These are phyloP conservation scores for Leucoagaricus sp. DNA, from an alignment of 1,284 basidiomycete species.

Conservation along the genomic window DNA sequence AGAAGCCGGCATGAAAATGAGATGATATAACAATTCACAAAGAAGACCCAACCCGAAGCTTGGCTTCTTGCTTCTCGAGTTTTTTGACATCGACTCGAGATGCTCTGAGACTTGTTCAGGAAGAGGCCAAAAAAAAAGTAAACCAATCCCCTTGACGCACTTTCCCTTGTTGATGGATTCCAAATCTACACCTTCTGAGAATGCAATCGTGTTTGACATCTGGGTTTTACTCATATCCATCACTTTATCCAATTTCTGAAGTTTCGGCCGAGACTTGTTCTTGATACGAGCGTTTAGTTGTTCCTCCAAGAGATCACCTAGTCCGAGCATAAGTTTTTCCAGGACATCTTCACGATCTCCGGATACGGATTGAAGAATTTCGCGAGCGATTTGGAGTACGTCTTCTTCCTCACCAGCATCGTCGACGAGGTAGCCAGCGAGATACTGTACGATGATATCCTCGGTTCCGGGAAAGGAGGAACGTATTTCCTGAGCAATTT, in stretches of 20 bases:
- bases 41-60: conserved; percentile 72
- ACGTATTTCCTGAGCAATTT: conserved; percentile 81
- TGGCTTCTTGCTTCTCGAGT: conserved; percentile 98
- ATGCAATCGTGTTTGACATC: conserved; percentile 83
- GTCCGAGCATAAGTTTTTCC: conserved; percentile 65
- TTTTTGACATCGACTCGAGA: conserved; percentile 98
- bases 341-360: conserved; percentile 54
- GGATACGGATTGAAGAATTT: conserved; percentile 77
- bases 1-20: neutral
- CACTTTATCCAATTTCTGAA: conserved; percentile 88
- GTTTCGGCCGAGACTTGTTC: conserved; percentile 57
- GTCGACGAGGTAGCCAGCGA: conserved; percentile 90
- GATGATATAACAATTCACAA: conserved; percentile 16
- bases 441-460: conserved; percentile 91
- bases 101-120: conserved; percentile 51
- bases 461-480: conserved; percentile 85
- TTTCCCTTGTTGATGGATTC: conserved; percentile 95
- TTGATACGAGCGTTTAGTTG: conserved; percentile 59
- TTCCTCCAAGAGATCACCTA: conserved; percentile 68
- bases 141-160: conserved; percentile 47
- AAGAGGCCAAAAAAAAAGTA: neutral
- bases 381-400: conserved; percentile 76
- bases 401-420: conserved; percentile 93
- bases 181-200: conserved; percentile 82
- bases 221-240: conserved; percentile 91